Evolutionary conservation across 225 moss, liverwort and hornwort genomes (phyloP).

Genomic region (Polytrichum formosum): DNA sequence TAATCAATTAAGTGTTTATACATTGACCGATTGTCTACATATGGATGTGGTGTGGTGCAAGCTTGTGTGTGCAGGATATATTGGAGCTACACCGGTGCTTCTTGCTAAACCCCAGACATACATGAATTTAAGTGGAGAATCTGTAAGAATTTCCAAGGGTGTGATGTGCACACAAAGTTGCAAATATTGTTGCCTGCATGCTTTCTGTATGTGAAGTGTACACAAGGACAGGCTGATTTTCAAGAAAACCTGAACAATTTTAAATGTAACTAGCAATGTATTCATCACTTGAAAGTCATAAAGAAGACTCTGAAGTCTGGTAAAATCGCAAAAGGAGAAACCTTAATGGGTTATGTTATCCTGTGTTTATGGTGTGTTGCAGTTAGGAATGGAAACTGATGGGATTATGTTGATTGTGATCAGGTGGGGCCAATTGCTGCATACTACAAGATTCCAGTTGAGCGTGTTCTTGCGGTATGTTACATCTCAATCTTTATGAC

Average conservation of each 20-base stretch:
- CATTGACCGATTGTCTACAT: slow-evolving; percentile 22
- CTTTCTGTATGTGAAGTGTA: too few species aligned
- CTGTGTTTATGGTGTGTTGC: too few species aligned
- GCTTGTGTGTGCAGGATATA: slow-evolving; percentile 76
- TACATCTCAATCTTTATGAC: not conserved
- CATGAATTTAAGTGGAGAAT: slow-evolving; percentile 98
- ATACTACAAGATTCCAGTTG: slow-evolving; percentile 97
- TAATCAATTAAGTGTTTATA: not conserved
- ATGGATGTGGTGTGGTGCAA: slow-evolving; percentile 49
- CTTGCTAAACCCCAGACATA: slow-evolving; percentile 98
- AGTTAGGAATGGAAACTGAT: too few species aligned
- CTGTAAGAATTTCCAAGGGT: slow-evolving; percentile 43
- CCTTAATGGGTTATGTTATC: too few species aligned
- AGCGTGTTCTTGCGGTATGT: slow-evolving; percentile 80
- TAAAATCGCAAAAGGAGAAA: not conserved
- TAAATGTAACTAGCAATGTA: too few species aligned
- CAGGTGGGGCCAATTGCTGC: slow-evolving; percentile 78
- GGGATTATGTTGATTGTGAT: not conserved
- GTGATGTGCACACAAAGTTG: too few species aligned
- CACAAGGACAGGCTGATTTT: too few species aligned
- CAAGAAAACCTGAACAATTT: too few species aligned
- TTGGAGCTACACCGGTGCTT: slow-evolving; percentile 85
- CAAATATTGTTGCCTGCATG: too few species aligned
- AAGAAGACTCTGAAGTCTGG: slow-evolving; percentile 3
- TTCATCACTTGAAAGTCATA: too few species aligned